Evolutionary conservation across 2,329 filamentous ascomycete genomes (phyloP).

Genomic region (Cercospora sesami): DNA sequence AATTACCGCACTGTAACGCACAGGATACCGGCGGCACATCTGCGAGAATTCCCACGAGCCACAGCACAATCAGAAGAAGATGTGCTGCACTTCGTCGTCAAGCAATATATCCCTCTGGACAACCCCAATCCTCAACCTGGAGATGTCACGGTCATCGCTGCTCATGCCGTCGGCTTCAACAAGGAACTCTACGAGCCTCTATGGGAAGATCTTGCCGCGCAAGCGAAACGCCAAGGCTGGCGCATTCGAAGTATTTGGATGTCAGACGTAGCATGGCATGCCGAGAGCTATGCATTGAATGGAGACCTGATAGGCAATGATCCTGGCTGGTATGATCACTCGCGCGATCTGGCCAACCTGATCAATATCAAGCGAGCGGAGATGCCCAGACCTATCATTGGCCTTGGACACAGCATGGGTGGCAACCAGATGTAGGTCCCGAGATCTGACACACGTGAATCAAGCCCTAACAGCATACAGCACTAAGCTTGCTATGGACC

Average conservation of each 20-base stretch:
- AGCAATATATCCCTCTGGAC: slow-evolving; percentile 30
- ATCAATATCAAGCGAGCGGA: slow-evolving; percentile 77
- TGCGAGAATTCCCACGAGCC: slow-evolving; percentile 18
- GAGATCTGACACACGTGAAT: neutral
- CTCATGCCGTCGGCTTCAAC: slow-evolving; percentile 29
- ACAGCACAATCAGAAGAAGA: slow-evolving; percentile 23
- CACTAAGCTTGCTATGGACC: slow-evolving; percentile 68
- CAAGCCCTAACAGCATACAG: slow-evolving; percentile 14
- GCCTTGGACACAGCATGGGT: slow-evolving; percentile 87
- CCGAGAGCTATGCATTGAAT: slow-evolving; percentile 73
- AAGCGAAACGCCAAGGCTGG: slow-evolving; percentile 52
- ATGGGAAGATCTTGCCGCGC: slow-evolving; percentile 27
- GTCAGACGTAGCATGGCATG: slow-evolving; percentile 79
- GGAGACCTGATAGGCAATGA: slow-evolving; percentile 75
- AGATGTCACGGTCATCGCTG: slow-evolving; percentile 33
- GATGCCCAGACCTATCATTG: slow-evolving; percentile 79
- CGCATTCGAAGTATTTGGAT: slow-evolving; percentile 82
- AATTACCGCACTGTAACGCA: slow-evolving; percentile 13
- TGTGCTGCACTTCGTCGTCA: slow-evolving; percentile 24
- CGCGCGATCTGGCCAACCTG: slow-evolving; percentile 77
- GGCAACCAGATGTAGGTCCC: slow-evolving; percentile 60
- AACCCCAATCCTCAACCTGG: slow-evolving; percentile 23
- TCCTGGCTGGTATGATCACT: slow-evolving; percentile 78
- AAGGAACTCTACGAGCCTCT: slow-evolving; percentile 34
- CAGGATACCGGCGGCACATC: slow-evolving; percentile 13